phyloP scores from a whole-genome alignment of 192 early-diverging fungal genomes.

The Neocallimastix lanati region DNA sequence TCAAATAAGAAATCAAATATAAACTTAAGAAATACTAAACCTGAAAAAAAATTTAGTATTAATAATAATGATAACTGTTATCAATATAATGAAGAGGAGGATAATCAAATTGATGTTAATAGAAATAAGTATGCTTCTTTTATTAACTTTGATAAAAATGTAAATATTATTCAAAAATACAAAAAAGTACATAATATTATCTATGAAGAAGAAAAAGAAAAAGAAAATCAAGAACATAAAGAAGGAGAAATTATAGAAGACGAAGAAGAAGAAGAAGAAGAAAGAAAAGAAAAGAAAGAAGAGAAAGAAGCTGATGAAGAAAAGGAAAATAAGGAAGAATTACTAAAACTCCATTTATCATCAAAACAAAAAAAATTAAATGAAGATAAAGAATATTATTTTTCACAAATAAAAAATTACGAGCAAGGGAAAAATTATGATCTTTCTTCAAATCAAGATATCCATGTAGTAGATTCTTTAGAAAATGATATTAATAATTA shows the following conservation, averaged over 20 bases:
- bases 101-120: not conserved
- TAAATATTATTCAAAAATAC: not conserved
- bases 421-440: not conserved
- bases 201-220: no score
- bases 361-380: not conserved
- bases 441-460: not conserved
- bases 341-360: no score
- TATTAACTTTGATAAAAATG: not conserved
- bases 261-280: not conserved
- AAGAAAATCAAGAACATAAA: no score
- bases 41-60: not conserved
- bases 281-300: no score
- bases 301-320: no score
- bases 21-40: not conserved
- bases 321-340: no score
- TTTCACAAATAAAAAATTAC: not conserved
- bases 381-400: not conserved
- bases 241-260: no score
- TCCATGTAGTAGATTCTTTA: not conserved
- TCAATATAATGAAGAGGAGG: no score
- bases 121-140: not conserved
- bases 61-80: not conserved
- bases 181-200: not conserved
- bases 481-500: not conserved
- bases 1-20: not conserved